Base-by-base conservation (phyloP, 495 filamentous ascomycete genomes). In the Podospora australis region DNA sequence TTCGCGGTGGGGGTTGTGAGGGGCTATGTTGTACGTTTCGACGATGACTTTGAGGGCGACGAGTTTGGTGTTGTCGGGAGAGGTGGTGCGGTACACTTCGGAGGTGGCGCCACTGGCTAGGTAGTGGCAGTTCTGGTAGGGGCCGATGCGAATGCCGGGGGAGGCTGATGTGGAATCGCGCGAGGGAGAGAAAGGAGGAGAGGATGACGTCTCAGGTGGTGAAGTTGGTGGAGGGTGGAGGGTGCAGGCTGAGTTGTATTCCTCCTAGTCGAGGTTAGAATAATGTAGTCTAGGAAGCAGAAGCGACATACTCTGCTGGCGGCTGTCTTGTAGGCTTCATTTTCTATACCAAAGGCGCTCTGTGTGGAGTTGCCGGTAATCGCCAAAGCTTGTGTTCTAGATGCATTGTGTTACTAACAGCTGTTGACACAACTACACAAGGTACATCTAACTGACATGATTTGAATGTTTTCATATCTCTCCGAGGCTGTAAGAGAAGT, bases 41-140 rank as follows among this genome's bases (percentile, higher is more conserved):
- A 76, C 80, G 10, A 90, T 95, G 35, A 95, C 79, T 64, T 98
- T 98, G 22, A 98, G 68, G n/a, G 92, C 91, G 6, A 25, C 14
- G n/a, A n/a, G n/a, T n/a, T n/a, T 7, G 34, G 34, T 36, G 13
- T 5, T 5, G n/a, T 7, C n/a, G 34, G 84, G 73, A 7, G 80
- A 39, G 34, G 67, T 40, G 55, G 64, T 65, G 44, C 64, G 54
- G 69, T 91, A 97, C 39, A 99, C 82, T 28, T 78, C 78, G 21
- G 92, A 92, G 58, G 88, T 90, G 6, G 92, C 69, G 20, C 94
- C 92, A 48, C 81, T 80, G 44, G 73, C 77, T 55, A 87, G 66
- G 63, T 86, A 83, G 20, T 78, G 70, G 58, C 87, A 94, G 38
- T 81, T 72, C 20, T 57, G 60, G 62, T 91, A 95, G 24, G 64